These are phyloP conservation scores for Lentinula aciculospora DNA, from an alignment of 768 basidiomycete species.

Conservation along the genomic window DNA sequence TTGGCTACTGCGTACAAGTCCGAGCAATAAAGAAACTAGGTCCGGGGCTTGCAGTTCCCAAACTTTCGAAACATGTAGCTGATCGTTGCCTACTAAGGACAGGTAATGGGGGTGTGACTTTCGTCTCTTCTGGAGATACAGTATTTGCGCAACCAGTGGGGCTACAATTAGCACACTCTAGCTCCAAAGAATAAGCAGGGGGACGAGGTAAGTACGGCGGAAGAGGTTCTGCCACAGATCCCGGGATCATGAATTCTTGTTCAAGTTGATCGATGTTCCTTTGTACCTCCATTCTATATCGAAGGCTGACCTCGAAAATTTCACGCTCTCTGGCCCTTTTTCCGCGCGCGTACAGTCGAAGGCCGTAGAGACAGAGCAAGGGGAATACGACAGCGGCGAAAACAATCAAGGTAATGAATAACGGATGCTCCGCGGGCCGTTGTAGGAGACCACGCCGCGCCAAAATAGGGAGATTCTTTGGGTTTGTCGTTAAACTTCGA, in stretches of 20 bases:
- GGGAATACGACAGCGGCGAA: neutral
- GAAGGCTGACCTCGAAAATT: neutral
- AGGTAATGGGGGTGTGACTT: neutral
- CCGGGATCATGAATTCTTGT: neutral
- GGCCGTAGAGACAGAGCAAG: neutral
- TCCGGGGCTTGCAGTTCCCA: neutral
- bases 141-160: neutral
- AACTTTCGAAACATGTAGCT: neutral
- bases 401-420: neutral
- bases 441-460: neutral
- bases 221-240: neutral
- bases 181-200: neutral
- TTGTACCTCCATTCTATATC: neutral
- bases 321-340: neutral
- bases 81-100: neutral
- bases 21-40: neutral
- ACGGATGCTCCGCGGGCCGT: neutral
- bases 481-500: neutral
- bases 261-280: neutral
- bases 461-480: neutral
- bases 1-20: neutral
- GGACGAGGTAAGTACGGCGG: conserved; percentile 4
- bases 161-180: neutral
- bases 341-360: neutral
- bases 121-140: neutral